phyloP scores from a whole-genome alignment of 805 yeast genomes.

The Kockiozyma suomiensis region DNA sequence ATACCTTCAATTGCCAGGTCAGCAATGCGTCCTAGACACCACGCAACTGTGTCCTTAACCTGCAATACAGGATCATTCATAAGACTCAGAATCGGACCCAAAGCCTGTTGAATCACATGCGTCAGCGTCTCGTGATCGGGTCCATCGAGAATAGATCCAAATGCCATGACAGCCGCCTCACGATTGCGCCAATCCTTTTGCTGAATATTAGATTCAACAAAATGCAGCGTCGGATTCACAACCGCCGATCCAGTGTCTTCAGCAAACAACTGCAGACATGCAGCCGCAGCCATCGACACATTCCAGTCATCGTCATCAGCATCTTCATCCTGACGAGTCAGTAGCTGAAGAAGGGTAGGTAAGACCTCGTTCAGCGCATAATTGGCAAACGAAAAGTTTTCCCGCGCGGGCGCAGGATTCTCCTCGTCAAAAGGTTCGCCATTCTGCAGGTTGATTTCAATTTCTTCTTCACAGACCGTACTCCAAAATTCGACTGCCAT shows the following conservation, averaged over 20 bases:
- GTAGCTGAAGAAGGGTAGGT: constrained; percentile 77
- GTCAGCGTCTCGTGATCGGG: constrained; percentile 52
- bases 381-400: constrained; percentile 77
- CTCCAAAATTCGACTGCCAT: constrained; percentile 99
- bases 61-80: constrained; percentile 76
- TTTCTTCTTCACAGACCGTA: constrained; percentile 98
- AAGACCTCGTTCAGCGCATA: constrained; percentile 82
- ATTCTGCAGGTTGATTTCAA: constrained; percentile 69
- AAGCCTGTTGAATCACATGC: constrained; percentile 74
- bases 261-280: constrained; percentile 92
- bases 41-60: constrained; percentile 95
- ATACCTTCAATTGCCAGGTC: constrained; percentile 81
- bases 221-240: constrained; percentile 78
- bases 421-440: constrained; percentile 45
- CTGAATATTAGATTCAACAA: constrained; percentile 74
- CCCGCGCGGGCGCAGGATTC: constrained; percentile 45
- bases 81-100: constrained; percentile 72
- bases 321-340: constrained; percentile 87
- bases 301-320: constrained; percentile 95
- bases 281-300: constrained; percentile 98
- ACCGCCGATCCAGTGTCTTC: constrained; percentile 85
- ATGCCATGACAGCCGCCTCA: constrained; percentile 99
- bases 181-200: constrained; percentile 76
- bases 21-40: constrained; percentile 97
- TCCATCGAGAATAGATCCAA: constrained; percentile 95